phyloP scores from a whole-genome alignment of 805 yeast genomes.

The Candida awuae region DNA sequence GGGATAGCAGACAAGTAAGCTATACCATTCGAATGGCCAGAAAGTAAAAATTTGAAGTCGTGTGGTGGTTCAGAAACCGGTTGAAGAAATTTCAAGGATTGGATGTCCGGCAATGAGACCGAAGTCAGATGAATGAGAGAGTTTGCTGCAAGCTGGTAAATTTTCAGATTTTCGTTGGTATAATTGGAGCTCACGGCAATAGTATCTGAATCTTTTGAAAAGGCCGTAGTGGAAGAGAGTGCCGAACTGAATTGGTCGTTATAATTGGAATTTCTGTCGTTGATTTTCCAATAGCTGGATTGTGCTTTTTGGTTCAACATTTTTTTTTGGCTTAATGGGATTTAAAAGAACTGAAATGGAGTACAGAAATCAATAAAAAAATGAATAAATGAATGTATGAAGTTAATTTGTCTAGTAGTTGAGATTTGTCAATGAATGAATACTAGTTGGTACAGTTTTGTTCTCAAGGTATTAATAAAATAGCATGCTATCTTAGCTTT shows the following conservation, averaged over 20 bases:
- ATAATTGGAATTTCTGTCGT: conserved; percentile 4
- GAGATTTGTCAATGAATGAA: conserved; percentile 2
- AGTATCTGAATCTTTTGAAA: conserved; percentile 29
- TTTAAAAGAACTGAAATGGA: neutral
- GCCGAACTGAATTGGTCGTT: conserved; percentile 3
- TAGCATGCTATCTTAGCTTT: no score
- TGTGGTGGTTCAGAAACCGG: conserved; percentile 18
- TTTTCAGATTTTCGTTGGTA: conserved; percentile 37
- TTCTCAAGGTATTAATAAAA: no score
- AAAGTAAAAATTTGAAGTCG: conserved; percentile 37
- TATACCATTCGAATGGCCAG: conserved; percentile 73
- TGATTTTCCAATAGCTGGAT: conserved; percentile 30
- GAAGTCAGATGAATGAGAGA: conserved; percentile 49
- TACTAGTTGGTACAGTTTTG: neutral
- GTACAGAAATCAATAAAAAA: no score
- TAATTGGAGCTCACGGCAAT: conserved; percentile 49
- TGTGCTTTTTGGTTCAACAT: conserved; percentile 1
- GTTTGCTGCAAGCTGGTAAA: conserved; percentile 35
- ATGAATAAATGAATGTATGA: no score
- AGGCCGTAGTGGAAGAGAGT: conserved; percentile 27
- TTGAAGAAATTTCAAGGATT: conserved; percentile 43
- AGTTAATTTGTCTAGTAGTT: no score
- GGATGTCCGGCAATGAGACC: conserved; percentile 49
- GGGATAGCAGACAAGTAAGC: conserved; percentile 70
- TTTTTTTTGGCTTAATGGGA: no score